Percentiles rank a stretch among this genome's conserved stretches.
Conservation (phyloP, 2,329 filamentous ascomycete species). For the Nothomitra cinnamomea region DNA sequence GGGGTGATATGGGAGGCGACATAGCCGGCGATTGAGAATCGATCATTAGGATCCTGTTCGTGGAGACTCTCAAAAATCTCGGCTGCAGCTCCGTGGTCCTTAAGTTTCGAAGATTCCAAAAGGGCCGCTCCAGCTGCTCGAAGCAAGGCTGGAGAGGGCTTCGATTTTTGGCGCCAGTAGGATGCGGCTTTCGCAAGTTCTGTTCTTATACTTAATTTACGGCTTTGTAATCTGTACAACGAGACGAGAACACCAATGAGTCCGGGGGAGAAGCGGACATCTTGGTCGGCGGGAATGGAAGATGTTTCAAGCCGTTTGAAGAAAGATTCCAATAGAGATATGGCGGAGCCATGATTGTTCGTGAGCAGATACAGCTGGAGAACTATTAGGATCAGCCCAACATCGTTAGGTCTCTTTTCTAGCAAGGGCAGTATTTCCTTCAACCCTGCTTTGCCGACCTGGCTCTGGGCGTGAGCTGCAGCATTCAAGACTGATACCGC, state of each 20-base stretch:
- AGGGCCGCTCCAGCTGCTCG: conserved; percentile 71
- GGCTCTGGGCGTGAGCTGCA: conserved; percentile 51
- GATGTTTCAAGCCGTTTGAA: conserved; percentile 53
- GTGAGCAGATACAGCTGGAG: conserved; percentile 64
- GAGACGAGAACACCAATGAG: conserved; percentile 65
- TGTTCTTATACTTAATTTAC: conserved; percentile 50
- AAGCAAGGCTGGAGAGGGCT: conserved; percentile 47
- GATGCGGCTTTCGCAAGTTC: conserved; percentile 65
- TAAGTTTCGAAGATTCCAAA: conserved; percentile 51
- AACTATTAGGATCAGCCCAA: conserved; percentile 64
- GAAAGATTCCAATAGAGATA: conserved; percentile 59
- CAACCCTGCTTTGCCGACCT: conserved; percentile 48
- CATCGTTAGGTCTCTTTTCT: conserved; percentile 58
- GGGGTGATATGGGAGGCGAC: conserved; percentile 54
- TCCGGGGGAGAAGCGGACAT: conserved; percentile 68
- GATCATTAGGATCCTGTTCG: conserved; percentile 46
- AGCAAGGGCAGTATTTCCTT: conserved; percentile 52
- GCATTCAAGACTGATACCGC: conserved; percentile 49
- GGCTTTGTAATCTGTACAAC: conserved; percentile 60
- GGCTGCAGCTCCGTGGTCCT: conserved; percentile 53
- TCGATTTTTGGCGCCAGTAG: conserved; percentile 57
- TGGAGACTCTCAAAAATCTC: conserved; percentile 65
- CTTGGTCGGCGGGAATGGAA: conserved; percentile 36
- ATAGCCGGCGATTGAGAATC: conserved; percentile 61
- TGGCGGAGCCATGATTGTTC: conserved; percentile 55